Conservation (phyloP, 345 rosid genomes). For the Citrus sp. region DNA sequence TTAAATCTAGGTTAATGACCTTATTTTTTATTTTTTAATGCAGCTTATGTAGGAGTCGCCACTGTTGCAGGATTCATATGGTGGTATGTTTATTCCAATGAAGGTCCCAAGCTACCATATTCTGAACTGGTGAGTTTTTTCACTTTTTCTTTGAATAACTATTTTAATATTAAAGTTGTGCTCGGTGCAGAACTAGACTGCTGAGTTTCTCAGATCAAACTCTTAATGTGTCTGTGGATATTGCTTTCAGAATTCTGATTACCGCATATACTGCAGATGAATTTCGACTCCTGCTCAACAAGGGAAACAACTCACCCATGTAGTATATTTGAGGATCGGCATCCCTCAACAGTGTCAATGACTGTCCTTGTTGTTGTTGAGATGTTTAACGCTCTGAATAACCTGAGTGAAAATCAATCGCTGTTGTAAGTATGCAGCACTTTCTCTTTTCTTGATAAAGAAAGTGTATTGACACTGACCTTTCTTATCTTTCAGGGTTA, state of each 20-base stretch:
- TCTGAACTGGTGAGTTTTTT: conserved; percentile 71
- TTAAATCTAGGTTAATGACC: neutral
- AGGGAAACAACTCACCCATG: conserved; percentile 90
- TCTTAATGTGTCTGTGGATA: neutral
- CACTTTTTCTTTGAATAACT: neutral
- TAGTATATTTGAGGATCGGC: conserved; percentile 87
- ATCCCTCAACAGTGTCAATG: conserved; percentile 97
- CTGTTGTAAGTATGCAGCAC: conserved; percentile 62
- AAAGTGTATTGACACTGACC: neutral
- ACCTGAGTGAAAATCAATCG: conserved; percentile 98
- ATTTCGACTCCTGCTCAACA: conserved; percentile 79
- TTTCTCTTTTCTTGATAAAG: neutral
- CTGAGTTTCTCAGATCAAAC: neutral
- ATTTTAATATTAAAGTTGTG: neutral
- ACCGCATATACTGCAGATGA: conserved; percentile 59
- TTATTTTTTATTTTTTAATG: conserved; percentile 20
- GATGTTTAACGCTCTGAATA: conserved; percentile 98
- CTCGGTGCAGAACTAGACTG: neutral
- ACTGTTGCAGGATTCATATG: conserved; percentile 97
- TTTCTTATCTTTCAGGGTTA: conserved; percentile 51
- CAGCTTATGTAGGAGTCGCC: conserved; percentile 98
- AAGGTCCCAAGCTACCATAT: conserved; percentile 84
- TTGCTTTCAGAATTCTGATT: neutral
- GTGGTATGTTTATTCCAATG: conserved; percentile 90
- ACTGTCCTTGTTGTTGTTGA: conserved; percentile 99